phyloP scores from a whole-genome alignment of 768 basidiomycete genomes.

The Termitomyces sp. region DNA sequence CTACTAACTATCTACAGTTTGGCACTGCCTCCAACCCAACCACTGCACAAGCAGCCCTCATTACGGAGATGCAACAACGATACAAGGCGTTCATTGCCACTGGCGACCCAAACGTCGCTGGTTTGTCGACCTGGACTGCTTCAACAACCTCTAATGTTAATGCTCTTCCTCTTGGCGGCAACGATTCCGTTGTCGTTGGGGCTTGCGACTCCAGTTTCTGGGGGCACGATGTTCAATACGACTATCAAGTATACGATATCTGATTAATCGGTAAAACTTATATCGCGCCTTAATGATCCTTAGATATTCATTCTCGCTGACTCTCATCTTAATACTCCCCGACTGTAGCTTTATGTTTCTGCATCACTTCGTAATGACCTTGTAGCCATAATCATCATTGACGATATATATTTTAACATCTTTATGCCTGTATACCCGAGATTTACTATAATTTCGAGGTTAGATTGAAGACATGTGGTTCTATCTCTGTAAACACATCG shows the following conservation, averaged over 20 bases:
- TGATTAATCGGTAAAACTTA: constrained; percentile 18
- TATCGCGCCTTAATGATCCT: neutral
- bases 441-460: constrained; percentile 23
- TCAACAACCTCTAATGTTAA: constrained; percentile 48
- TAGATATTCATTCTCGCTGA: neutral
- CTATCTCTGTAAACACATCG: constrained; percentile 55
- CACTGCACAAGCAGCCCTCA: constrained; percentile 50
- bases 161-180: constrained; percentile 56
- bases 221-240: constrained; percentile 58
- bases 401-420: neutral
- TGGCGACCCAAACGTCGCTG: constrained; percentile 56
- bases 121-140: constrained; percentile 46
- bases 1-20: constrained; percentile 23
- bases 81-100: constrained; percentile 61
- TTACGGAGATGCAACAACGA: constrained; percentile 60
- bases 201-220: constrained; percentile 66
- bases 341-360: constrained; percentile 17
- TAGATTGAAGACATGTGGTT: constrained; percentile 22
- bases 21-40: constrained; percentile 56
- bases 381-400: constrained; percentile 14
- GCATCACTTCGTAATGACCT: neutral
- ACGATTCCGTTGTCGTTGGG: constrained; percentile 43
- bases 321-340: constrained; percentile 6
- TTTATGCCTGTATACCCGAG: neutral
- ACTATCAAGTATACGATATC: constrained; percentile 61